phyloP scores from a whole-genome alignment of 2,329 filamentous ascomycete genomes.

The Ophiostoma ips region DNA sequence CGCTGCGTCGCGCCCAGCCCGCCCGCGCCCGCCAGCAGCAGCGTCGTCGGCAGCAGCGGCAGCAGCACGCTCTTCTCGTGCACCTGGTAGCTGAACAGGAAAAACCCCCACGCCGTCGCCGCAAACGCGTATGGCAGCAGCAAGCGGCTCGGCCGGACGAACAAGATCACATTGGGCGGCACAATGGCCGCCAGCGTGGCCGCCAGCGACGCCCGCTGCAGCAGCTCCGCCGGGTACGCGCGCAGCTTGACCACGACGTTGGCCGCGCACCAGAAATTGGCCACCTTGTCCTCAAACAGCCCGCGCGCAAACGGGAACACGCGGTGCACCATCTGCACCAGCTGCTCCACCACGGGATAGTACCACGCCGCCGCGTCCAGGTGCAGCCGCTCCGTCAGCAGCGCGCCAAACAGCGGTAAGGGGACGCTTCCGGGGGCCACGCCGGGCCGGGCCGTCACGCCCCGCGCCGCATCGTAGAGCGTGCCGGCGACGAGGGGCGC shows the following conservation, averaged over 20 bases:
- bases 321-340: constrained; percentile 76
- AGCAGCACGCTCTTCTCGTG: constrained; percentile 95
- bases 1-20: constrained; percentile 64
- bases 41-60: constrained; percentile 83
- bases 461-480: constrained; percentile 51
- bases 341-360: constrained; percentile 63
- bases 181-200: constrained; percentile 65
- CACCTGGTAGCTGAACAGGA: constrained; percentile 93
- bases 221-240: constrained; percentile 51
- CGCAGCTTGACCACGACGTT: constrained; percentile 84
- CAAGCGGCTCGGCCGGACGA: constrained; percentile 62
- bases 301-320: constrained; percentile 93
- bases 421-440: constrained; percentile 45
- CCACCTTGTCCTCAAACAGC: constrained; percentile 96
- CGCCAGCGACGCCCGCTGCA: constrained; percentile 63
- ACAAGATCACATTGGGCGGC: constrained; percentile 65
- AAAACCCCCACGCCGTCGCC: constrained; percentile 88
- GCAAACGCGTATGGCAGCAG: constrained; percentile 70
- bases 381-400: constrained; percentile 28
- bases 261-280: constrained; percentile 92
- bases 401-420: constrained; percentile 44
- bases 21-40: constrained; percentile 64
- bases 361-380: constrained; percentile 53
- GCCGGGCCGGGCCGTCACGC: constrained; percentile 42
- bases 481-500: constrained; percentile 62